Evolutionary conservation across 495 filamentous ascomycete genomes (phyloP).

Genomic region (Podospora tetraspora): DNA sequence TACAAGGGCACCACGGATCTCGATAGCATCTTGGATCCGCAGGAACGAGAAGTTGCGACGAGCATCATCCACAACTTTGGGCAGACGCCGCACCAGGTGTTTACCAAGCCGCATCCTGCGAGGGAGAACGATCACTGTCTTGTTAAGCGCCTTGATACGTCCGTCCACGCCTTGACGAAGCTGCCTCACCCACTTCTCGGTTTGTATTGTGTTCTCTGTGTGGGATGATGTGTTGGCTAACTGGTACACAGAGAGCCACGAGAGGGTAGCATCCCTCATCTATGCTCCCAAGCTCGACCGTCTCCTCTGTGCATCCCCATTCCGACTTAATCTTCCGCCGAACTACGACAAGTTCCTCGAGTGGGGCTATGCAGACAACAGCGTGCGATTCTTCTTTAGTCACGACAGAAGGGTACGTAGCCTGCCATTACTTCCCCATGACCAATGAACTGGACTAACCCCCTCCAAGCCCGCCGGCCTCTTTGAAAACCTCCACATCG

Average conservation of each 20-base stretch:
- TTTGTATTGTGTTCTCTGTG: conserved; percentile 18
- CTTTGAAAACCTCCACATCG: conserved; percentile 88
- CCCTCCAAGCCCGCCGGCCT: conserved; percentile 56
- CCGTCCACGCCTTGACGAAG: conserved; percentile 68
- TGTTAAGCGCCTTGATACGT: conserved; percentile 66
- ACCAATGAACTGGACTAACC: neutral
- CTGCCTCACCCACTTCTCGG: conserved; percentile 74
- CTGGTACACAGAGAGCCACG: conserved; percentile 56
- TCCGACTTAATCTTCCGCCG: conserved; percentile 81
- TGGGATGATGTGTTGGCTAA: conserved; percentile 13
- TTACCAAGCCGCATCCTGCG: conserved; percentile 68
- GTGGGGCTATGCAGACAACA: conserved; percentile 93
- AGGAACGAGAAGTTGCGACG: conserved; percentile 79
- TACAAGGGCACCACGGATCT: conserved; percentile 92
- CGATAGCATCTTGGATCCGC: conserved; percentile 82
- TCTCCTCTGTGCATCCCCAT: conserved; percentile 74
- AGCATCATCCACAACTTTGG: conserved; percentile 98
- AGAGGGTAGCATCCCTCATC: conserved; percentile 71
- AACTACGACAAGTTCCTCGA: conserved; percentile 85
- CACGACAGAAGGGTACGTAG: conserved; percentile 58
- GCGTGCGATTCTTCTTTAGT: conserved; percentile 79
- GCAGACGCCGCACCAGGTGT: conserved; percentile 93
- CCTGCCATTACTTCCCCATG: no score
- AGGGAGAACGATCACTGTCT: conserved; percentile 62
- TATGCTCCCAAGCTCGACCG: conserved; percentile 77